phyloP scores from a whole-genome alignment of 163 green algal genomes.

The Scenedesmus sp. region DNA sequence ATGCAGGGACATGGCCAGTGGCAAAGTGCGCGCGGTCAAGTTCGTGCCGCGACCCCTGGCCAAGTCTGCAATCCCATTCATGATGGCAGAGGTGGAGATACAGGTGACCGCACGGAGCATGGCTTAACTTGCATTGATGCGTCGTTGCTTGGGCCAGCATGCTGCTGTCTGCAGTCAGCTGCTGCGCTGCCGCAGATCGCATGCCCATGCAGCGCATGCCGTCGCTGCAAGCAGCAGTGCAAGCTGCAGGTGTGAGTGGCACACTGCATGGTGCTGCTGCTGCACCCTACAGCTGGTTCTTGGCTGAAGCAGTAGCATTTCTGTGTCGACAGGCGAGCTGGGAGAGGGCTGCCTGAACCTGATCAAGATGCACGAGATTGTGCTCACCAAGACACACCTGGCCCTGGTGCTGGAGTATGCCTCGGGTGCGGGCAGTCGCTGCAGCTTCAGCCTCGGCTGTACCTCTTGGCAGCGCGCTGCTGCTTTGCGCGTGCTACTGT shows the following conservation, averaged over 20 bases:
- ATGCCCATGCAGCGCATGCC: too few species aligned
- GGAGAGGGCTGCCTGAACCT: conserved; percentile 92
- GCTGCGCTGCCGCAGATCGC: not conserved
- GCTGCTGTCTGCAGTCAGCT: not conserved
- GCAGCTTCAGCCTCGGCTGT: too few species aligned
- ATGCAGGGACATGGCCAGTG: conserved; percentile 14
- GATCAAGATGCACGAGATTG: conserved; percentile 83
- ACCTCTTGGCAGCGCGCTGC: too few species aligned
- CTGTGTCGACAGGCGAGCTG: conserved; percentile 75
- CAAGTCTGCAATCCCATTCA: conserved; percentile 27
- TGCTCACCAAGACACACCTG: conserved; percentile 89
- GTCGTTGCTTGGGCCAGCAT: not conserved
- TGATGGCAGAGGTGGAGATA: conserved; percentile 43
- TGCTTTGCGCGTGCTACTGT: too few species aligned
- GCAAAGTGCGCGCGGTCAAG: conserved; percentile 46
- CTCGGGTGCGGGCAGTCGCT: conserved; percentile 62
- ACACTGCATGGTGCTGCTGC: too few species aligned
- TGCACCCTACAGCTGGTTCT: not conserved
- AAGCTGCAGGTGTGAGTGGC: not conserved
- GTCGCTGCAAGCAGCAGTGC: too few species aligned
- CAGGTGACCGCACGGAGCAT: not conserved
- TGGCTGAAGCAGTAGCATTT: conserved; percentile 81
- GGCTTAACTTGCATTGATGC: not conserved
- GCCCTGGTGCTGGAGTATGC: conserved; percentile 92
- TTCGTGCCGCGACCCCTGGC: conserved; percentile 43